Evolutionary conservation across 257 asterid species (phyloP).

Genomic region (Fraxinus americana): DNA sequence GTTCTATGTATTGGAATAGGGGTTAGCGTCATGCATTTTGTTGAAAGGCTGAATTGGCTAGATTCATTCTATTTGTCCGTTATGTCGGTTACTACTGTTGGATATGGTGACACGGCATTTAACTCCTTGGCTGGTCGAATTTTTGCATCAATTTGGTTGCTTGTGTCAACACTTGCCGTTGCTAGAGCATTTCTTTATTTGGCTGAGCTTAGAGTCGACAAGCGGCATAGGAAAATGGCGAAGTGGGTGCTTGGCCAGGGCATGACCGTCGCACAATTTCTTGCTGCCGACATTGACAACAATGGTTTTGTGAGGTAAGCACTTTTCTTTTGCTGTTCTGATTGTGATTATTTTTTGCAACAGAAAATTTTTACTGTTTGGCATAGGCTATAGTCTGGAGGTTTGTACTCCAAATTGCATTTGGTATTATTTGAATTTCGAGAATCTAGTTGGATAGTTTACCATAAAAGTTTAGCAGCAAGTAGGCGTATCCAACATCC

Average conservation of each 20-base stretch:
- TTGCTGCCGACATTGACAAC: conserved; percentile 91
- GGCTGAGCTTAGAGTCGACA: conserved; percentile 93
- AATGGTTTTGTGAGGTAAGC: conserved; percentile 80
- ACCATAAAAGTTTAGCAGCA: not conserved
- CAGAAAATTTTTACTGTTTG: not conserved
- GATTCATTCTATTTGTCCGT: conserved; percentile 88
- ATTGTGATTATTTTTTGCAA: not conserved
- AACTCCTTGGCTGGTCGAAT: conserved; percentile 70
- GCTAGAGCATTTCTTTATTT: conserved; percentile 96
- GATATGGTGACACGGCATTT: conserved; percentile 92
- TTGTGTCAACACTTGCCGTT: conserved; percentile 92
- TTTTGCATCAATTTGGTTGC: conserved; percentile 94
- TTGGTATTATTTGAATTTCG: conserved; percentile 9
- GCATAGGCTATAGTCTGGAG: not conserved
- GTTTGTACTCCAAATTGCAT: conserved; percentile 9
- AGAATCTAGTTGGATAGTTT: conserved; percentile 19
- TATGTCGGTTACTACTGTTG: conserved; percentile 96
- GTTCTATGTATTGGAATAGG: conserved; percentile 85
- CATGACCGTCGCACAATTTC: conserved; percentile 91
- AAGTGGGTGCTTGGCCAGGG: conserved; percentile 91
- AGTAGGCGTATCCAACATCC: conserved; percentile 1
- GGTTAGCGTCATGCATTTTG: conserved; percentile 72
- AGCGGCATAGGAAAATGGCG: conserved; percentile 85
- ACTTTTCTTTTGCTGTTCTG: conserved; percentile 14
- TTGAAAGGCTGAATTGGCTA: conserved; percentile 74